phyloP scores from a whole-genome alignment of 2,329 filamentous ascomycete species.

The Pestalotiopsis sp. region DNA sequence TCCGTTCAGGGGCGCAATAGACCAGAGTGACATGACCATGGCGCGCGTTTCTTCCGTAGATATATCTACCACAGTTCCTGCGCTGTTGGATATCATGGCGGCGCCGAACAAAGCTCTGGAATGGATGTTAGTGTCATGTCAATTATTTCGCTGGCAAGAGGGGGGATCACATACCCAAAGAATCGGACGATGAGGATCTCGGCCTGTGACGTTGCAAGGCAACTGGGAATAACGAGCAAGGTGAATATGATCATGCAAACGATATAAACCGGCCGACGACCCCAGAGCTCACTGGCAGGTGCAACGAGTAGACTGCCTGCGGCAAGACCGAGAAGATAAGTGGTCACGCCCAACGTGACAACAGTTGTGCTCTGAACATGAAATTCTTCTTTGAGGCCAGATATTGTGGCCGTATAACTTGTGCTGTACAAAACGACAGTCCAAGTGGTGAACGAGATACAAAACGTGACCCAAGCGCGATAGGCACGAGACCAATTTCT shows the following conservation, averaged over 20 bases:
- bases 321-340: conserved; percentile 77
- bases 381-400: conserved; percentile 71
- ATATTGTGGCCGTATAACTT: conserved; percentile 74
- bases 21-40: conserved; percentile 82
- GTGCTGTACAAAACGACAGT: conserved; percentile 74
- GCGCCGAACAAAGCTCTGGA: conserved; percentile 68
- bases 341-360: conserved; percentile 77
- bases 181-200: conserved; percentile 75
- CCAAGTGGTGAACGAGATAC: conserved; percentile 50
- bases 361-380: conserved; percentile 57
- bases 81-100: conserved; percentile 81
- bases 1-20: conserved; percentile 80
- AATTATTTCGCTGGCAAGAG: background rate
- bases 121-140: conserved; percentile 28
- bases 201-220: conserved; percentile 67
- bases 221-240: conserved; percentile 73
- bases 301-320: conserved; percentile 73
- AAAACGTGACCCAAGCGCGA: conserved; percentile 46
- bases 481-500: conserved; percentile 66
- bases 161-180: conserved; percentile 58
- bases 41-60: conserved; percentile 80
- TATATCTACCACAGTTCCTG: conserved; percentile 83
- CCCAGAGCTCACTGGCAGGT: conserved; percentile 73
- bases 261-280: conserved; percentile 70
- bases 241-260: conserved; percentile 66